Base-by-base conservation (phyloP, 1,139 yeast species). In the Yamadazyma conglobata region DNA sequence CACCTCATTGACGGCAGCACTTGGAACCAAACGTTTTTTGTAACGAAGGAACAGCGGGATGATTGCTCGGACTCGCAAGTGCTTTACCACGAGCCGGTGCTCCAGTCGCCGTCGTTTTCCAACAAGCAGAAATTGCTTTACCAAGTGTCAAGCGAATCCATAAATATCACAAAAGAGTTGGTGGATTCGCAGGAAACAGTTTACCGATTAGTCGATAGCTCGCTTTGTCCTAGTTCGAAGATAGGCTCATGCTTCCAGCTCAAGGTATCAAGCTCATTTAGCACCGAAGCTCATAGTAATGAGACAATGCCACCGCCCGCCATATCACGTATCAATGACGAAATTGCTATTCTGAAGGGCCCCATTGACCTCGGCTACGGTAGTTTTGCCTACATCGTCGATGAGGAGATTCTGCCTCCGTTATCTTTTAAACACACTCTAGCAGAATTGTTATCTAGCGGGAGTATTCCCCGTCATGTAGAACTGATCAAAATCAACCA, bases 381-480 rank as follows among this genome's bases (percentile, higher is more conserved):
- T 37, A 77, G 86, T 1, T 56, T 73, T 7, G 78, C 88, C 6
- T 85, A 79, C 42, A 54, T 82, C 1, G 63, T 84, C 1, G 77
- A 78, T 37, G 78, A 76, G 7, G 80, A 77, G n/a, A 37, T 64
- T 5, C 39, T 43, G 6, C 43, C 70, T 2, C 74, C 74, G 0
- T 30, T 37, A 1, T 53, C 58, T 6, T 52, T 68, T 29, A 66
- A 64, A 38, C 62, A 54, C 28, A 46, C 67, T 0, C 46, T 67
- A 34, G 66, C 67, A 5, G 64, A 59, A 23, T 42, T 68, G 16
- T 52, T 68, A 10, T 64, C 72, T 2, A 56, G 48, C 30, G 70
- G 66, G 4, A 50, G 52, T 3, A 39, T 58, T 4, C 54, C 50
- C 19, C 46, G 62, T 10, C 65, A 57, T 35, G 37, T 52, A 6